These are phyloP conservation scores for Sclerotinia borealis DNA, from an alignment of 2,329 filamentous ascomycete species.

Conservation along the genomic window DNA sequence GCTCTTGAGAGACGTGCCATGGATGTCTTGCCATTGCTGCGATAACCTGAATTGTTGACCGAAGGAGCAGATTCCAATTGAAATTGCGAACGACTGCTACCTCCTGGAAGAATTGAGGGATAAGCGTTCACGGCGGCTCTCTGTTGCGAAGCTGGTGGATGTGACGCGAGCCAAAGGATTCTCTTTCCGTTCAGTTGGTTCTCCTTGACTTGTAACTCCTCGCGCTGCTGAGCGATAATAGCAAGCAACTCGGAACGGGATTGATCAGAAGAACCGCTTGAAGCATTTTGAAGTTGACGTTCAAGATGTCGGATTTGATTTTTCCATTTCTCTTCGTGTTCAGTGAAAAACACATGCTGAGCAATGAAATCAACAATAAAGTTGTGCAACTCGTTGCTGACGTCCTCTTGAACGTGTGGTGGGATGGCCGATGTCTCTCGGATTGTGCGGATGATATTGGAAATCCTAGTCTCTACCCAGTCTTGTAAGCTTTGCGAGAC, in stretches of 20 bases:
- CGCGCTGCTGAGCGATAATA: neutral
- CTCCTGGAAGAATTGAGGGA: neutral
- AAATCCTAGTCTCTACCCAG: conserved; percentile 1
- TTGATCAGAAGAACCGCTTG: neutral
- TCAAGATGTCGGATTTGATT: neutral
- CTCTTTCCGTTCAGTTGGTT: conserved; percentile 9
- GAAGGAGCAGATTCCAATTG: neutral
- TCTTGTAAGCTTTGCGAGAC: neutral
- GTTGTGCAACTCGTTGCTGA: neutral
- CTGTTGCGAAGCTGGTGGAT: conserved; percentile 3
- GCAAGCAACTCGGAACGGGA: neutral
- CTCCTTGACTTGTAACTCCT: conserved; percentile 9
- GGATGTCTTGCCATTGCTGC: neutral
- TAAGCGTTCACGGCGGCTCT: neutral
- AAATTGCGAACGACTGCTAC: neutral
- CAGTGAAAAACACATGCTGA: neutral
- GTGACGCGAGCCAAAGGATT: conserved; percentile 8
- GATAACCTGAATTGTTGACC: neutral
- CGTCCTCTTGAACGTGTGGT: neutral
- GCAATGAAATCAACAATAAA: neutral
- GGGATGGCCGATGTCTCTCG: neutral
- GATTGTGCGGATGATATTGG: neutral
- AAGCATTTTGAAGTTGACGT: neutral
- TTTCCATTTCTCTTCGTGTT: neutral
- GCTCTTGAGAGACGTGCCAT: conserved; percentile 6